Percentiles rank a stretch among this genome's conserved stretches.
These are phyloP conservation scores for Penicillium antarcticum DNA, from an alignment of 495 filamentous ascomycete genomes.

Conservation along the genomic window DNA sequence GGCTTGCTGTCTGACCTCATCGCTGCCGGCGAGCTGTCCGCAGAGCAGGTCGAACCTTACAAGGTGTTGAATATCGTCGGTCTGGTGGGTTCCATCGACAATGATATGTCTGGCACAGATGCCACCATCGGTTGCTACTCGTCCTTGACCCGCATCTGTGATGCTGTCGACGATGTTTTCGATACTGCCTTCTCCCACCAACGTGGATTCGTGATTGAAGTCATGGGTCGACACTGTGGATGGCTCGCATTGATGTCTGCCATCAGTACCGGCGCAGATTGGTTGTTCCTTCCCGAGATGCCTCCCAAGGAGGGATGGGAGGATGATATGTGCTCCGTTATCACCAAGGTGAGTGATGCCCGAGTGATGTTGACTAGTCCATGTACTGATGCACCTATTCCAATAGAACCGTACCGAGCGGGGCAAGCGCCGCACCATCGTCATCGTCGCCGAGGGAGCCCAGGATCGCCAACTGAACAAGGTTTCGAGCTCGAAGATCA, in stretches of 20 bases:
- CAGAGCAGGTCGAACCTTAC: slow-evolving; percentile 68
- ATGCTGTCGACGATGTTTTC: slow-evolving; percentile 94
- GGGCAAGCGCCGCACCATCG: slow-evolving; percentile 95
- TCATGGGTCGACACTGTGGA: slow-evolving; percentile 99
- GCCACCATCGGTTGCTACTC: slow-evolving; percentile 98
- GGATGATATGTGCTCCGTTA: slow-evolving; percentile 79
- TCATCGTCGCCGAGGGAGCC: slow-evolving; percentile 95
- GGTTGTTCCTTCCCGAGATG: slow-evolving; percentile 95
- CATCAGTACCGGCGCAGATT: slow-evolving; percentile 93
- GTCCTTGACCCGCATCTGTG: slow-evolving; percentile 85
- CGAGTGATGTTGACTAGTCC: not conserved
- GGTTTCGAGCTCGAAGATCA: slow-evolving; percentile 76
- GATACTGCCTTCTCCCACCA: slow-evolving; percentile 97
- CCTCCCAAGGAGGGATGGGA: slow-evolving; percentile 86
- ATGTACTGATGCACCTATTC: not conserved
- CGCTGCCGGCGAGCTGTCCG: slow-evolving; percentile 59
- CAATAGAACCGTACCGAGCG: slow-evolving; percentile 72
- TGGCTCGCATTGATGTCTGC: slow-evolving; percentile 98
- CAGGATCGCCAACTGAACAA: slow-evolving; percentile 82
- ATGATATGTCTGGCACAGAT: slow-evolving; percentile 95
- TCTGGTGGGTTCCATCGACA: slow-evolving; percentile 95
- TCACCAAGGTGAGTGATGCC: slow-evolving; percentile 62
- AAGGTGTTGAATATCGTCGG: slow-evolving; percentile 91
- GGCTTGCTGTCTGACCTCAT: slow-evolving; percentile 81
- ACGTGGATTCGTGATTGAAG: slow-evolving; percentile 95